phyloP scores from a whole-genome alignment of 257 asterid genomes.

The Capsicum chinense region DNA sequence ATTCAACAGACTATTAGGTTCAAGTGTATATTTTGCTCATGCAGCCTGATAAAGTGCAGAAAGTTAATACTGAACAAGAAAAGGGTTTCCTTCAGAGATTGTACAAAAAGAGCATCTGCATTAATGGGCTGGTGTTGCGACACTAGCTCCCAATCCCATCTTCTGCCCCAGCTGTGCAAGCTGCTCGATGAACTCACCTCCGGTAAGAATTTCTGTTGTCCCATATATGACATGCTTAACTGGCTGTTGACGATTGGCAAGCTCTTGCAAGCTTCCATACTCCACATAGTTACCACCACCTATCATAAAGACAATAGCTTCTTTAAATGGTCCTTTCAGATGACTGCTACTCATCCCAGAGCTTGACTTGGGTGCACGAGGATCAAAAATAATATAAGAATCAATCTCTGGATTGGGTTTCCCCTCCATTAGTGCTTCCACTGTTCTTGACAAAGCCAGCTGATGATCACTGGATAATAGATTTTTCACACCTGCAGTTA shows the following conservation, averaged over 20 bases:
- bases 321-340: conserved; percentile 91
- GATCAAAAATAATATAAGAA: conserved; percentile 79
- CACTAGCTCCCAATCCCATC: conserved; percentile 75
- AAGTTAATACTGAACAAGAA: background rate
- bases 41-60: background rate
- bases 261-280: conserved; percentile 80
- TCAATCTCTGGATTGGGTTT: conserved; percentile 89
- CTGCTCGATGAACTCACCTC: conserved; percentile 94
- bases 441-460: conserved; percentile 79
- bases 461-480: conserved; percentile 88
- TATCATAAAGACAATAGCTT: conserved; percentile 93
- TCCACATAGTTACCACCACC: conserved; percentile 99
- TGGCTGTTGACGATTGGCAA: conserved; percentile 78
- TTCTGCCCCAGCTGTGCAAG: conserved; percentile 73
- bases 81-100: conserved; percentile 7
- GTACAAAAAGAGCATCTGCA: conserved; percentile 25
- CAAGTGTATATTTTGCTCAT: conserved; percentile 10
- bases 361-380: conserved; percentile 85
- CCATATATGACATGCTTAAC: conserved; percentile 81
- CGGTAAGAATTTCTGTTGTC: conserved; percentile 87
- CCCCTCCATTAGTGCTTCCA: conserved; percentile 97
- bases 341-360: conserved; percentile 68
- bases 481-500: conserved; percentile 94
- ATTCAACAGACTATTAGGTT: background rate
- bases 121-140: conserved; percentile 37